Evolutionary conservation across 768 basidiomycete species (phyloP).

Genomic region (Rhodotorula graminis): DNA sequence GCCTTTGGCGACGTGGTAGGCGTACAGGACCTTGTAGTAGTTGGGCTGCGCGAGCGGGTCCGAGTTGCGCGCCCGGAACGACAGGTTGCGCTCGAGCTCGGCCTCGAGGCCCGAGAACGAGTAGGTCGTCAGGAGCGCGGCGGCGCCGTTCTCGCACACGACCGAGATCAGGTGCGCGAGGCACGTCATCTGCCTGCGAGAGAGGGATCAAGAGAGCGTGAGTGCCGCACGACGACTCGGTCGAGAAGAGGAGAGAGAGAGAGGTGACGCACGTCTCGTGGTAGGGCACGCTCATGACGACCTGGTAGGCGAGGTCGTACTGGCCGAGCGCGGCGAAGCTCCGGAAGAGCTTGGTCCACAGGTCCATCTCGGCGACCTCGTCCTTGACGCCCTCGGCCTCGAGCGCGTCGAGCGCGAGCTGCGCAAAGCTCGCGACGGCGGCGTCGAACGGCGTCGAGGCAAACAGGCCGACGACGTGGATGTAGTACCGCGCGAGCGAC

Average conservation of each 20-base stretch:
- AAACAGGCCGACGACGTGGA: conserved; percentile 71
- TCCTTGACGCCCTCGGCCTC: conserved; percentile 46
- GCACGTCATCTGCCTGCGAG: conserved; percentile 69
- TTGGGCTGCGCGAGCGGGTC: conserved; percentile 79
- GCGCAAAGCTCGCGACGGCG: conserved; percentile 68
- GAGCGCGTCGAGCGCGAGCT: conserved; percentile 68
- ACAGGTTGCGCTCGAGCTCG: conserved; percentile 79
- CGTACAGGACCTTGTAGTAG: conserved; percentile 87
- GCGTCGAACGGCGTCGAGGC: conserved; percentile 56
- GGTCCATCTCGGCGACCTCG: conserved; percentile 57
- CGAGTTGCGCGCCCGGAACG: conserved; percentile 88
- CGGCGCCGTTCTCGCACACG: conserved; percentile 85
- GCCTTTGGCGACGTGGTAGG: conserved; percentile 80
- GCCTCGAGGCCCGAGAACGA: conserved; percentile 78
- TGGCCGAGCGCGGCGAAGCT: conserved; percentile 66
- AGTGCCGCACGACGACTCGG: too few species aligned
- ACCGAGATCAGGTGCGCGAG: conserved; percentile 75
- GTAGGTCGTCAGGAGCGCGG: conserved; percentile 69
- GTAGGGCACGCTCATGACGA: conserved; percentile 68
- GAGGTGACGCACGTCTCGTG: conserved; percentile 64
- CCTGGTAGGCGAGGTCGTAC: conserved; percentile 83
- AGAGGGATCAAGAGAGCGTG: background rate
- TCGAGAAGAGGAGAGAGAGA: conserved; percentile 1
- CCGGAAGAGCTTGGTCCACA: conserved; percentile 75
- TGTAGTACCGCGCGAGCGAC: conserved; percentile 68